Evolutionary conservation across 495 filamentous ascomycete genomes (phyloP), one percentile per base, ranked within the genome.

Genomic region (Talaromyces ruber): DNA sequence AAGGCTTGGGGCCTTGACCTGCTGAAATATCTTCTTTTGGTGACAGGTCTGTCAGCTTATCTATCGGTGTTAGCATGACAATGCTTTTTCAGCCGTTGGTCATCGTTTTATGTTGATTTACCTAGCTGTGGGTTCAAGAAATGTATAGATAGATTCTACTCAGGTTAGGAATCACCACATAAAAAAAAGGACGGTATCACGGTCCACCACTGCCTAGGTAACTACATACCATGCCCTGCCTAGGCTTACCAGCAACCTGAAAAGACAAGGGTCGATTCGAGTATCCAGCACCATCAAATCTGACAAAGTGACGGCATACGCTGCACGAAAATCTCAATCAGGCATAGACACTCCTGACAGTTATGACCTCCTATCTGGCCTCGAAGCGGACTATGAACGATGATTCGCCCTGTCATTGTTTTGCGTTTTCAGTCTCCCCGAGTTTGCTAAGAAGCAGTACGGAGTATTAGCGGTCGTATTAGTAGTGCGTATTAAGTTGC

Each of bases 261-360:
- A 32, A 9, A 11, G 8, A 32, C n/a, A n/a, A n/a, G n/a, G n/a
- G n/a, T n/a, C n/a, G n/a, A 32, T 1, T 32, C 12, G 11, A 37
- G 5, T 12, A 37, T 37, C 5, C 32, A 12, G 39, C 39, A 18
- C 14, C 5, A 45, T 52, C 50, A 16, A 53, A 21, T 53, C 25
- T 16, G 50, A 53, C 34, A 57, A 30, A 37, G 54, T 59, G 57
- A 59, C 57, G 57, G 57, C 57, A 59, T 26, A 21, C 6, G 32
- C 57, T 59, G 57, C 57, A 59, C 12, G 57, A 9, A 59, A 26
- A 16, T 24, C 32, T 43, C 57, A 45, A 59, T 21, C 30, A 21
- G 57, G 57, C 34, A 34, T 59, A 59, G 57, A 22, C 30, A 18
- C 43, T 47, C 43, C 43, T 47, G 43, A 21, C 18, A 47, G 43